Percentiles rank a stretch among this genome's conserved stretches.
These are phyloP conservation scores for Talaromyces thailandensis DNA, from an alignment of 495 filamentous ascomycete species.

Conservation along the genomic window DNA sequence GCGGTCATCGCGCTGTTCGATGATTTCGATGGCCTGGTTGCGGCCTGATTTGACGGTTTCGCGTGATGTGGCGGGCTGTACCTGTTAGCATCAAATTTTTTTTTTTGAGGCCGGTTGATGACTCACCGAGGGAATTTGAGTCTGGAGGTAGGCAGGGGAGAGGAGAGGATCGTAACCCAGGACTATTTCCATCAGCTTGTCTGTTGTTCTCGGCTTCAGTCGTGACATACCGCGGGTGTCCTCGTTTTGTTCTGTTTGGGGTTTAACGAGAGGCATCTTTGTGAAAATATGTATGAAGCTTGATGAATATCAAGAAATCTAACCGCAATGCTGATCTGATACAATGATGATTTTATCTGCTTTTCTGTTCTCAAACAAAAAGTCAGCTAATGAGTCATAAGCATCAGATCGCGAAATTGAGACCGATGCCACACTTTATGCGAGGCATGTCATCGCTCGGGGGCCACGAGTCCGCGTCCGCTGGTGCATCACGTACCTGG, in stretches of 20 bases:
- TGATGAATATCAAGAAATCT: background rate
- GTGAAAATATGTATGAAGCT: slow-evolving; percentile 1
- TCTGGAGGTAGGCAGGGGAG: slow-evolving; percentile 76
- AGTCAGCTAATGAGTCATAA: background rate
- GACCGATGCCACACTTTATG: background rate
- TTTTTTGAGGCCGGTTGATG: slow-evolving; percentile 18
- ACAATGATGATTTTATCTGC: background rate
- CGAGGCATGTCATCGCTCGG: background rate
- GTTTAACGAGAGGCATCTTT: slow-evolving; percentile 43
- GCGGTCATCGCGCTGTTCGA: slow-evolving; percentile 72
- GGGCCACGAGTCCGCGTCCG: background rate
- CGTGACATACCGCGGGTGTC: slow-evolving; percentile 40
- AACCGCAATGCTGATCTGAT: background rate
- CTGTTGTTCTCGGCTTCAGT: background rate
- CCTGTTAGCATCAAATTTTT: background rate
- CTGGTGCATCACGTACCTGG: background rate
- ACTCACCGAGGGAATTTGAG: slow-evolving; percentile 76
- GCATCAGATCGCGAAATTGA: background rate
- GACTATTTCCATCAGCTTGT: slow-evolving; percentile 44
- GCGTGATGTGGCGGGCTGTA: slow-evolving; percentile 38
- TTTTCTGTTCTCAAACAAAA: background rate
- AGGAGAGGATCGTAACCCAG: slow-evolving; percentile 92
- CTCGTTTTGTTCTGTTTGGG: slow-evolving; percentile 37
- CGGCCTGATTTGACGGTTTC: slow-evolving; percentile 76
- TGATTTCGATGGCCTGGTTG: slow-evolving; percentile 70